Evolutionary conservation across 2,329 filamentous ascomycete genomes (phyloP).

Genomic region (Nigrospora osmanthi): DNA sequence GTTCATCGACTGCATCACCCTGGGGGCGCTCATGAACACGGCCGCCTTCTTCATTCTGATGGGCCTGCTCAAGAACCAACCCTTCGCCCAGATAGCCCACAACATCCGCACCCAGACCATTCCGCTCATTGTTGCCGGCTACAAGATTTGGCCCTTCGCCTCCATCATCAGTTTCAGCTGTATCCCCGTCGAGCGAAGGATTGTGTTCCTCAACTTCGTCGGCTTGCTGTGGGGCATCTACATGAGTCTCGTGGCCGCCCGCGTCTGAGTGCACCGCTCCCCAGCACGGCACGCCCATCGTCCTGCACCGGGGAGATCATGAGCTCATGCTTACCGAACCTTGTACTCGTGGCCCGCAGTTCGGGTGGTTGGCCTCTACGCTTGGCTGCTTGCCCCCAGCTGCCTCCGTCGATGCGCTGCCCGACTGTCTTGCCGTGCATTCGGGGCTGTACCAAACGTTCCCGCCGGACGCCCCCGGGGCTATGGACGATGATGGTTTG

Average conservation of each 20-base stretch:
- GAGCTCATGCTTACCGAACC: neutral
- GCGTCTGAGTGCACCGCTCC: slow-evolving; percentile 19
- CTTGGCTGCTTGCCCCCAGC: too few relatives aligned
- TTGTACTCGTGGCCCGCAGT: neutral
- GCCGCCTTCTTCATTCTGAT: slow-evolving; percentile 38
- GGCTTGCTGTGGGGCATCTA: slow-evolving; percentile 43
- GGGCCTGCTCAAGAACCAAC: slow-evolving; percentile 35
- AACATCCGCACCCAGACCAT: slow-evolving; percentile 36
- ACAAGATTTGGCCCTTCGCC: slow-evolving; percentile 44
- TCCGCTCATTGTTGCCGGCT: slow-evolving; percentile 38
- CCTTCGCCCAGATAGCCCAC: slow-evolving; percentile 22
- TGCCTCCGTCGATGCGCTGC: too few relatives aligned
- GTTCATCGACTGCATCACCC: slow-evolving; percentile 42
- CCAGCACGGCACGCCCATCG: neutral
- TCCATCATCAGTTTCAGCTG: slow-evolving; percentile 42
- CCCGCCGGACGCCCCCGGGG: too few relatives aligned
- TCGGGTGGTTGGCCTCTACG: neutral
- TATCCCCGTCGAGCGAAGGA: slow-evolving; percentile 38
- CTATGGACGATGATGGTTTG: too few relatives aligned
- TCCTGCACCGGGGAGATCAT: neutral
- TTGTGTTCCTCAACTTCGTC: slow-evolving; percentile 41
- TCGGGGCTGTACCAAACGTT: too few relatives aligned
- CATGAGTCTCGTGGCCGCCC: slow-evolving; percentile 38
- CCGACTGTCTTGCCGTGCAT: too few relatives aligned
- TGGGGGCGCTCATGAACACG: slow-evolving; percentile 38